phyloP scores from a whole-genome alignment of 2,329 filamentous ascomycete genomes.

The Colletotrichum abscissum region DNA sequence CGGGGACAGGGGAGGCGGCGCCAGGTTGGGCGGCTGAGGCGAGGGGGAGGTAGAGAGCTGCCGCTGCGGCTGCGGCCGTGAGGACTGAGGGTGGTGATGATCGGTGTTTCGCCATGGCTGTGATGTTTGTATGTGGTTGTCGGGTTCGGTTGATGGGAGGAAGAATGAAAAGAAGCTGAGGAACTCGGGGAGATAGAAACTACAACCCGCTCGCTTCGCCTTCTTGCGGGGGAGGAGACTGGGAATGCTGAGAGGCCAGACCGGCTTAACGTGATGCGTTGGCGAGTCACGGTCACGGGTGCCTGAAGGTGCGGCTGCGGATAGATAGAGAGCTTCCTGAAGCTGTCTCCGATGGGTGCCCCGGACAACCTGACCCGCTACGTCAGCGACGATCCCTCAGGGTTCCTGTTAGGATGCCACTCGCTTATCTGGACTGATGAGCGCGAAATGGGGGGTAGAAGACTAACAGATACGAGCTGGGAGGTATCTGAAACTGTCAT shows the following conservation, averaged over 20 bases:
- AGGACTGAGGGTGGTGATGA: slow-evolving; percentile 13
- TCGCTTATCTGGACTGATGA: accelerated
- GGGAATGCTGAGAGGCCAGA: slow-evolving; percentile 3
- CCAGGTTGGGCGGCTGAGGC: slow-evolving; percentile 76
- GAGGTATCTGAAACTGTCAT: slow-evolving; percentile 7
- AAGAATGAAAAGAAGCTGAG: not conserved
- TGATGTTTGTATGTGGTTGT: not conserved
- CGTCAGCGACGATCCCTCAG: slow-evolving; percentile 29
- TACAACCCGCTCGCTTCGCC: not conserved
- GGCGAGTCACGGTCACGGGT: slow-evolving; percentile 31
- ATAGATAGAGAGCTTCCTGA: slow-evolving; percentile 16
- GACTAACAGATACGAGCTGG: not conserved
- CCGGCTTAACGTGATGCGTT: not conserved
- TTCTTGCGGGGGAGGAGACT: not conserved
- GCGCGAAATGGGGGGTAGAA: accelerated
- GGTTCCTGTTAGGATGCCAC: slow-evolving; percentile 13
- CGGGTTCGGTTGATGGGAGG: not conserved
- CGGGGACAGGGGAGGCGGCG: slow-evolving; percentile 80
- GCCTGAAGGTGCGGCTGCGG: slow-evolving; percentile 4
- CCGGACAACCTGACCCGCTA: slow-evolving; percentile 23
- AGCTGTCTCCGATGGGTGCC: slow-evolving; percentile 10
- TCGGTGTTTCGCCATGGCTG: slow-evolving; percentile 7
- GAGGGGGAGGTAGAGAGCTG: slow-evolving; percentile 46
- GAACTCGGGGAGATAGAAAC: not conserved
- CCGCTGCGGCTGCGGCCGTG: not conserved